Conservation (phyloP, 2,329 filamentous ascomycete species). For the Calonectria crousiana region DNA sequence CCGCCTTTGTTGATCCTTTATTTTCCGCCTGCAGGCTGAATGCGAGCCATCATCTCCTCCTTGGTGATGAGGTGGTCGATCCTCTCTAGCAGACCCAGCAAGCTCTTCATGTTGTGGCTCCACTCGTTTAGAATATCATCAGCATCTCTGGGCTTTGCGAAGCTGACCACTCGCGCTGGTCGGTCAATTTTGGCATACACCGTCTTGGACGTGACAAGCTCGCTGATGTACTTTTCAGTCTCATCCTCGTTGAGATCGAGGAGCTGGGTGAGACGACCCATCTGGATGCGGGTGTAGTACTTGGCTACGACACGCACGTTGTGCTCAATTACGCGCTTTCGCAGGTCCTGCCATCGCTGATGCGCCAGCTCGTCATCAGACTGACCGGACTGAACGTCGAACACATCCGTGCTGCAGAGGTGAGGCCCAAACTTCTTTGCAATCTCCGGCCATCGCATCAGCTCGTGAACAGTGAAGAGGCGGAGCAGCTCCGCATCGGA, state of each 20-base stretch:
- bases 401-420: slow-evolving; percentile 90
- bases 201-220: slow-evolving; percentile 96
- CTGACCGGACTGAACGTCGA: slow-evolving; percentile 74
- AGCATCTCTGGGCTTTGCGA: slow-evolving; percentile 93
- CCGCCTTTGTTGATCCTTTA: slow-evolving; percentile 38
- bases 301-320: slow-evolving; percentile 98
- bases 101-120: slow-evolving; percentile 97
- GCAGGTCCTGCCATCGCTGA: slow-evolving; percentile 91
- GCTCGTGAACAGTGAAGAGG: slow-evolving; percentile 93
- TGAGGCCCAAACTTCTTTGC: slow-evolving; percentile 90
- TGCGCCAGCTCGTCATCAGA: slow-evolving; percentile 83
- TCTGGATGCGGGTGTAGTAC: slow-evolving; percentile 98
- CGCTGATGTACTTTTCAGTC: slow-evolving; percentile 98
- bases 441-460: slow-evolving; percentile 98
- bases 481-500: slow-evolving; percentile 89
- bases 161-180: slow-evolving; percentile 90
- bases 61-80: slow-evolving; percentile 99
- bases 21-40: slow-evolving; percentile 73
- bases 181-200: slow-evolving; percentile 98
- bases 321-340: slow-evolving; percentile 99
- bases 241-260: slow-evolving; percentile 94
- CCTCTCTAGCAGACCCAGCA: slow-evolving; percentile 85
- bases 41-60: slow-evolving; percentile 99
- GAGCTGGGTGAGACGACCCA: slow-evolving; percentile 89
- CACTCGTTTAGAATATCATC: slow-evolving; percentile 98